Conservation (phyloP, 495 filamentous ascomycete species). For the Bryoglossum gracile region DNA sequence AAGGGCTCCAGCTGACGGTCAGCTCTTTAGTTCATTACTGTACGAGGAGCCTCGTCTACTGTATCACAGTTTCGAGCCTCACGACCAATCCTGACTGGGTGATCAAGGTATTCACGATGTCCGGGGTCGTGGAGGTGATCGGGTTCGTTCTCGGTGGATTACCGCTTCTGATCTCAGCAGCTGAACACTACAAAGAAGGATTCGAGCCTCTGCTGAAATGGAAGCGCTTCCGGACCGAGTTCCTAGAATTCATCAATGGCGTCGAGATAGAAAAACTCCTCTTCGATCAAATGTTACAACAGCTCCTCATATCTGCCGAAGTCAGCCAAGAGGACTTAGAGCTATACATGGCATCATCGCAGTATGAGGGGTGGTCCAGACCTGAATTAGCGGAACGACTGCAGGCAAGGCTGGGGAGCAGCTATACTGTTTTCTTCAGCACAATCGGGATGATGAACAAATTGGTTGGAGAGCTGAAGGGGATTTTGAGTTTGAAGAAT, state of each 20-base stretch:
- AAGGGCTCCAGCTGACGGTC: too few species aligned
- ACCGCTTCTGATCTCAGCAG: constrained; percentile 27
- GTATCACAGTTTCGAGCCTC: too few species aligned
- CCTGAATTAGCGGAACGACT: background rate
- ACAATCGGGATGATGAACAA: constrained; percentile 9
- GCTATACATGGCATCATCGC: constrained; percentile 5
- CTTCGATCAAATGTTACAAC: constrained; percentile 19
- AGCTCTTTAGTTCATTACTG: too few species aligned
- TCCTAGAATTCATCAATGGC: constrained; percentile 18
- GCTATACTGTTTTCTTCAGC: constrained; percentile 7
- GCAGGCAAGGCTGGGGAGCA: constrained; percentile 8
- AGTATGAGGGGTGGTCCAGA: constrained; percentile 12
- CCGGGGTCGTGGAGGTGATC: constrained; percentile 29
- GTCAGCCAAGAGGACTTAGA: constrained; percentile 14
- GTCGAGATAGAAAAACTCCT: constrained; percentile 18
- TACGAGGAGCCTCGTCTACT: too few species aligned
- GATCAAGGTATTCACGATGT: constrained; percentile 12
- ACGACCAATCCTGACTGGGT: too few species aligned
- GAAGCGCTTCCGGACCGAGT: constrained; percentile 22
- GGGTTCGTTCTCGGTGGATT: constrained; percentile 32
- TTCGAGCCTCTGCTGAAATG: constrained; percentile 24
- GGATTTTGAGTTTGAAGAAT: constrained; percentile 14
- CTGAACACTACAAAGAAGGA: constrained; percentile 28
- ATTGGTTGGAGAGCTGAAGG: constrained; percentile 11
- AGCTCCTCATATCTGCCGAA: constrained; percentile 16